These are phyloP conservation scores for Trametes pubescens DNA, from an alignment of 1,284 basidiomycete genomes.

Conservation along the genomic window DNA sequence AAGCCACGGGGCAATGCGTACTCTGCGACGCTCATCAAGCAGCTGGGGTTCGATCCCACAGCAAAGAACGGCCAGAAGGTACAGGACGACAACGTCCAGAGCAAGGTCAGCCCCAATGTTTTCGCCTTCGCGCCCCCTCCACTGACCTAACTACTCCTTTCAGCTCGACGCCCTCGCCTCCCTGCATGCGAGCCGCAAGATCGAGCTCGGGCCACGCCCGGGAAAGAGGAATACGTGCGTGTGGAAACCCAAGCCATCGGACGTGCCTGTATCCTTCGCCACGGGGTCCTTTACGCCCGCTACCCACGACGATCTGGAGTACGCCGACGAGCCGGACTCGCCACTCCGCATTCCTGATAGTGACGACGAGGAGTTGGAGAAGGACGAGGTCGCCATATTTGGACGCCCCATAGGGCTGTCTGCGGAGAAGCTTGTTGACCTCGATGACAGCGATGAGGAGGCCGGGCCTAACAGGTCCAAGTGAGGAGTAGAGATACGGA, in stretches of 20 bases:
- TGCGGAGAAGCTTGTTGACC: constrained; percentile 34
- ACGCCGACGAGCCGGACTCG: constrained; percentile 18
- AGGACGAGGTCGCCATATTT: constrained; percentile 30
- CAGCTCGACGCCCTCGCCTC: constrained; percentile 62
- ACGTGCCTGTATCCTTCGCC: background rate
- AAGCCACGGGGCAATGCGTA: constrained; percentile 56
- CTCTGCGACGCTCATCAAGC: constrained; percentile 69
- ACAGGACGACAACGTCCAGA: constrained; percentile 50
- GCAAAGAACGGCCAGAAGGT: constrained; percentile 56
- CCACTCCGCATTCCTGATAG: constrained; percentile 31
- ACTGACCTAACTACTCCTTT: background rate
- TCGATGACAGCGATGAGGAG: constrained; percentile 43
- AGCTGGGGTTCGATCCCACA: constrained; percentile 79
- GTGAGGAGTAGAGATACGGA: background rate
- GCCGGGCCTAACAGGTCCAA: background rate
- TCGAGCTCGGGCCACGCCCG: constrained; percentile 61
- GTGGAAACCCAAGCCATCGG: constrained; percentile 25
- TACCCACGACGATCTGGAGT: constrained; percentile 23
- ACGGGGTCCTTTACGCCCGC: constrained; percentile 1
- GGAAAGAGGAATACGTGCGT: constrained; percentile 52
- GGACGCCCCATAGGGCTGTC: constrained; percentile 27
- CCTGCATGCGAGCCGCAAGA: constrained; percentile 54
- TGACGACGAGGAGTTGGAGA: constrained; percentile 38
- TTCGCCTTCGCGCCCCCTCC: background rate
- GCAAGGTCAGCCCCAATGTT: constrained; percentile 55